These are phyloP conservation scores for Camellia japonica DNA, from an alignment of 148 eudicot genomes.

Conservation along the genomic window DNA sequence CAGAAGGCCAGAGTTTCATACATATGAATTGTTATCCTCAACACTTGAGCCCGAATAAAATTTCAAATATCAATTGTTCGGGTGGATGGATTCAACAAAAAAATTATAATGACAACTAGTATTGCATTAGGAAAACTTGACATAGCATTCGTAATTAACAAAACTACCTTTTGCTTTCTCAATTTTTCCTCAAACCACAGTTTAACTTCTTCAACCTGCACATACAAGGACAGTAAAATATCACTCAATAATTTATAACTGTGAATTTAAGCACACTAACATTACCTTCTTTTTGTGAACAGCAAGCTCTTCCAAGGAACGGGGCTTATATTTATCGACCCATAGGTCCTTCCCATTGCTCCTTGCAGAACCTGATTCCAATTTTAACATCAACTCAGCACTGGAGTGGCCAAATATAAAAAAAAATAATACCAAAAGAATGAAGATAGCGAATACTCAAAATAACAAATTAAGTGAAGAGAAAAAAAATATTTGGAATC, in stretches of 20 bases:
- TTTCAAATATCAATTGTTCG: not conserved
- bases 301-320: constrained; percentile 70
- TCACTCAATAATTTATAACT: constrained; percentile 10
- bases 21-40: not conserved
- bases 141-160: constrained; percentile 4
- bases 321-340: constrained; percentile 85
- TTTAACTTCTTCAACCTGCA: constrained; percentile 92
- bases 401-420: constrained; percentile 9
- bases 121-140: not conserved
- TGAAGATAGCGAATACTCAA: not conserved
- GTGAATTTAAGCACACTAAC: constrained; percentile 2
- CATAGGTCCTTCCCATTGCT: constrained; percentile 44
- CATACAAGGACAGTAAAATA: constrained; percentile 12
- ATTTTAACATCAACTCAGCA: constrained; percentile 16
- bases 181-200: constrained; percentile 72
- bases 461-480: not conserved
- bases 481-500: not conserved
- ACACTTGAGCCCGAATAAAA: not conserved
- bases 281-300: constrained; percentile 95
- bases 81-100: not conserved
- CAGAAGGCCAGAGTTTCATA: no score
- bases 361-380: constrained; percentile 45
- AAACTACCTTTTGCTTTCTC: constrained; percentile 43
- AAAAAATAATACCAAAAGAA: not conserved
- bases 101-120: not conserved